Conservation (phyloP, 306 rosid genomes). For the Cercis canadensis region DNA sequence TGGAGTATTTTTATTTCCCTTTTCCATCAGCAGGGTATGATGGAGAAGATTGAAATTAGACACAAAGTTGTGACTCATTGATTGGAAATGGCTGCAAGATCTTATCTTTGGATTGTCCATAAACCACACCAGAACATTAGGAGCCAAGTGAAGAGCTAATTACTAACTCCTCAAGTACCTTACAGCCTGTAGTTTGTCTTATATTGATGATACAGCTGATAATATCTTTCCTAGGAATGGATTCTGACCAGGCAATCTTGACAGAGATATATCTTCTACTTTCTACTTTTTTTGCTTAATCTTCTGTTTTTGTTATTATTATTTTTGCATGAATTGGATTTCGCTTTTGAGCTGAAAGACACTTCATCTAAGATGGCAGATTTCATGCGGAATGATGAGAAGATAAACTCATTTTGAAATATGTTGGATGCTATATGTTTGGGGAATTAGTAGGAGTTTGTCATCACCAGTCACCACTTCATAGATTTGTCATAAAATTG, state of each 20-base stretch:
- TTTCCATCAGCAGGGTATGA: not conserved
- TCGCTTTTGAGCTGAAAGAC: not conserved
- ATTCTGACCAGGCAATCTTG: conserved; percentile 14
- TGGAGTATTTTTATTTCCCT: not conserved
- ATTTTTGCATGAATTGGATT: not conserved
- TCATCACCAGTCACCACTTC: not conserved
- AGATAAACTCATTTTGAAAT: not conserved
- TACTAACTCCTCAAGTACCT: conserved; percentile 9
- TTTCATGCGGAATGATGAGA: not conserved
- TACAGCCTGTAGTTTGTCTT: not conserved
- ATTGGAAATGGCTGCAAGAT: not conserved
- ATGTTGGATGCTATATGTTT: not conserved
- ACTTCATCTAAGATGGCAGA: not conserved
- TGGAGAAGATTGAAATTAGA: conserved; percentile 19
- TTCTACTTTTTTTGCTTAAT: not conserved
- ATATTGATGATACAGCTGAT: conserved; percentile 5
- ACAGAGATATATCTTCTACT: conserved; percentile 8
- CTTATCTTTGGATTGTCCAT: not conserved
- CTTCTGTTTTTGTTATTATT: not conserved
- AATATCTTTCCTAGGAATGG: conserved; percentile 19
- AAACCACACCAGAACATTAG: not conserved
- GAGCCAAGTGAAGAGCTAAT: not conserved
- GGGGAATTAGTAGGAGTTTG: not conserved
- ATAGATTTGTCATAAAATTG: conserved; percentile 4
- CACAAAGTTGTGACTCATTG: conserved; percentile 8